phyloP scores from a whole-genome alignment of 192 early-diverging fungal species.

The Rhizophlyctis rosea region DNA sequence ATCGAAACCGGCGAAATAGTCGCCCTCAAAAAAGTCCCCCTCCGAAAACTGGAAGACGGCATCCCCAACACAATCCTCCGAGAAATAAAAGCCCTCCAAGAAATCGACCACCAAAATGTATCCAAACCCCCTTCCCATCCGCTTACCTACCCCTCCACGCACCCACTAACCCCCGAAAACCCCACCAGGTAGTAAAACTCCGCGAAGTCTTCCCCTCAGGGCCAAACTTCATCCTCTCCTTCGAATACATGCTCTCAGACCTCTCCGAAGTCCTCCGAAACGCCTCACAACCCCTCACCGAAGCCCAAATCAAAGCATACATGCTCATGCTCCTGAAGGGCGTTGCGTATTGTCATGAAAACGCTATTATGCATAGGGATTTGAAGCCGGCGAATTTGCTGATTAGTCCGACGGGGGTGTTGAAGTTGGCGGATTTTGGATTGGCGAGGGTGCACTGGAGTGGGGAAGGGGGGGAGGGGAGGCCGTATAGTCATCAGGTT shows the following conservation, averaged over 20 bases:
- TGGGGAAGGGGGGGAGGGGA: background rate
- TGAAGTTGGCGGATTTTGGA: constrained; percentile 64
- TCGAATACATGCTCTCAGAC: constrained; percentile 54
- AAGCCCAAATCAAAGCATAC: constrained; percentile 55
- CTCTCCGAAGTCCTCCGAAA: constrained; percentile 46
- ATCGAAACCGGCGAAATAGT: constrained; percentile 50
- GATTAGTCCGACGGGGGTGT: constrained; percentile 48
- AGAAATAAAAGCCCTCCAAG: constrained; percentile 58
- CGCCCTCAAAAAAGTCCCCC: constrained; percentile 54
- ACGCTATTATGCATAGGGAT: constrained; percentile 61
- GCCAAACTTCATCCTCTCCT: constrained; percentile 48
- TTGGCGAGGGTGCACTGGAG: constrained; percentile 52
- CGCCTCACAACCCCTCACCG: constrained; percentile 41
- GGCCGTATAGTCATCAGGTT: constrained; percentile 57
- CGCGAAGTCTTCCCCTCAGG: constrained; percentile 48
- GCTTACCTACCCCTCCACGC: no score
- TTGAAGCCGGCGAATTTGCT: constrained; percentile 56
- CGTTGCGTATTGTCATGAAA: constrained; percentile 55
- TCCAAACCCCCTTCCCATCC: no score
- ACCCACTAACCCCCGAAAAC: no score
- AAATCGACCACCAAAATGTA: constrained; percentile 52
- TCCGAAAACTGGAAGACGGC: constrained; percentile 47
- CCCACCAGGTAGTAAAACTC: constrained; percentile 44
- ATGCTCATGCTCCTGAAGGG: constrained; percentile 60
- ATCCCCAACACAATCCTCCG: constrained; percentile 54